phyloP scores from a whole-genome alignment of 805 yeast species.

The Candida incommunis region DNA sequence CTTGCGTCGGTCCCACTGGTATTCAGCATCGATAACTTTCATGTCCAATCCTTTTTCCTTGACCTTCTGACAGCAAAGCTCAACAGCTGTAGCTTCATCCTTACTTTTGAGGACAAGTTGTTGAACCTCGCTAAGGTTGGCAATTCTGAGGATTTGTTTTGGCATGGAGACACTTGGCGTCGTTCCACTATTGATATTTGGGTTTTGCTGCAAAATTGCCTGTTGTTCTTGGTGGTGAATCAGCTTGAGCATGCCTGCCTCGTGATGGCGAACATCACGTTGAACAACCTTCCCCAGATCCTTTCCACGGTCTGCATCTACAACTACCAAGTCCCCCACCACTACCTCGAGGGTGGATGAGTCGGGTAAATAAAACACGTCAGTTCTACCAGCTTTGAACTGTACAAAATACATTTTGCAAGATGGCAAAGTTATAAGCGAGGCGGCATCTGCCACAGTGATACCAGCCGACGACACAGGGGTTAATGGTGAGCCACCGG shows the following conservation, averaged over 20 bases:
- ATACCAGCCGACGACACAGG: not conserved
- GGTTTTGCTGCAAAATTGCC: slow-evolving; percentile 36
- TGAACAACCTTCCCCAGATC: slow-evolving; percentile 58
- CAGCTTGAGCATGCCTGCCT: slow-evolving; percentile 52
- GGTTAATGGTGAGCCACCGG: not conserved
- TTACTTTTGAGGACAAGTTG: slow-evolving; percentile 43
- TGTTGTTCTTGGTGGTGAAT: slow-evolving; percentile 61
- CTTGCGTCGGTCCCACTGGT: slow-evolving; percentile 74
- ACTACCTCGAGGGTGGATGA: slow-evolving; percentile 23
- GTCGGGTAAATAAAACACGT: slow-evolving; percentile 53
- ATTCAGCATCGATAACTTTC: slow-evolving; percentile 65
- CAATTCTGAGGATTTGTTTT: slow-evolving; percentile 50
- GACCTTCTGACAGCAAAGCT: slow-evolving; percentile 46
- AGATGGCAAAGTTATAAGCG: not conserved
- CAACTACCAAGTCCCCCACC: slow-evolving; percentile 59
- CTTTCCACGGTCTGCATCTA: slow-evolving; percentile 71
- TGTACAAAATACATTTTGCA: slow-evolving; percentile 41
- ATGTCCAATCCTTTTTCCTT: slow-evolving; percentile 34
- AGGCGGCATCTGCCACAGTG: not conserved
- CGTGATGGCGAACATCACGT: slow-evolving; percentile 44
- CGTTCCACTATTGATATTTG: slow-evolving; percentile 15
- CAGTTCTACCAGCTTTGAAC: slow-evolving; percentile 69
- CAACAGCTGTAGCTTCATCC: slow-evolving; percentile 59
- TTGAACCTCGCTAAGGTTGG: slow-evolving; percentile 44
- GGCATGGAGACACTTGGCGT: slow-evolving; percentile 48